Conservation (phyloP, 2,329 filamentous ascomycete genomes). For the Neodidymelliopsis sp. region DNA sequence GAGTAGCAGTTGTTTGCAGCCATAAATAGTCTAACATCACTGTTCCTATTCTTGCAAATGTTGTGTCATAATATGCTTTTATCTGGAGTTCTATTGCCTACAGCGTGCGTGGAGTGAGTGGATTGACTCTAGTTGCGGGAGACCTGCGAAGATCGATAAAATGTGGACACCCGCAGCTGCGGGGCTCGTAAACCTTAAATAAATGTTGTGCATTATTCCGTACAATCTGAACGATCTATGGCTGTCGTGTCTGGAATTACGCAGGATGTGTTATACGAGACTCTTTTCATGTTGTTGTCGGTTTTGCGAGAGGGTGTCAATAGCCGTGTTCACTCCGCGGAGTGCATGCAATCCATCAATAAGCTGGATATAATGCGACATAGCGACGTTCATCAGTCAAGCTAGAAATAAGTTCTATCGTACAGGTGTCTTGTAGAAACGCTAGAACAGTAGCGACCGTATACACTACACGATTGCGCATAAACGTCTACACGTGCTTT, state of each 20-base stretch:
- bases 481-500: too few relatives aligned
- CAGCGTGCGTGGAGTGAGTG: too few relatives aligned
- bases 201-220: neutral
- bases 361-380: neutral
- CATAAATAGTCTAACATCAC: too few relatives aligned
- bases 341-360: neutral
- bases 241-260: neutral
- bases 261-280: neutral
- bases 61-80: too few relatives aligned
- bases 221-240: neutral
- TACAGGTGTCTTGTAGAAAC: neutral
- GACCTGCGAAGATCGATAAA: too few relatives aligned
- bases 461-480: too few relatives aligned
- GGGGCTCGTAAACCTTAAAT: constrained; percentile 2
- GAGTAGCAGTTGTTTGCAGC: too few relatives aligned
- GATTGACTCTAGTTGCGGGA: too few relatives aligned
- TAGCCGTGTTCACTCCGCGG: neutral
- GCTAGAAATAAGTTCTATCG: neutral
- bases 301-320: neutral
- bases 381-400: neutral
- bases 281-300: neutral
- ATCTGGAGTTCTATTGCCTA: too few relatives aligned
- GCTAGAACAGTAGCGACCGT: constrained; percentile 1
- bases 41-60: too few relatives aligned
- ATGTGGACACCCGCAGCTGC: too few relatives aligned